Conservation (phyloP, 176 grass and related monocot genomes). For the Cenchrus americanus region DNA sequence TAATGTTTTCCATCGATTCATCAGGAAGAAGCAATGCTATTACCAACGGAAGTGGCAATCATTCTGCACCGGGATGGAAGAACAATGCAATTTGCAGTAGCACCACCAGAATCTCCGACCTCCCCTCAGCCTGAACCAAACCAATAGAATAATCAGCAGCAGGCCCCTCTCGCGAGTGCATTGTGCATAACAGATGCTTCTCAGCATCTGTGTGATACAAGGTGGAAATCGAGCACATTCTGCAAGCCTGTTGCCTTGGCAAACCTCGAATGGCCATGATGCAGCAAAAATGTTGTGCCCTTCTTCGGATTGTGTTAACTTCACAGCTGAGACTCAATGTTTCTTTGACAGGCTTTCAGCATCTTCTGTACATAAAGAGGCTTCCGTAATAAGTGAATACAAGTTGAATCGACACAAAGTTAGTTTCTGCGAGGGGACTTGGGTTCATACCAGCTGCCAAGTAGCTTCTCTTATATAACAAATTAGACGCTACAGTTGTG, state of each 20-base stretch:
- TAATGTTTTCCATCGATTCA: slow-evolving; percentile 10
- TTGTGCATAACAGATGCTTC: background rate
- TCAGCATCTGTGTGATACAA: slow-evolving; percentile 18
- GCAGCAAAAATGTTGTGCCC: slow-evolving; percentile 26
- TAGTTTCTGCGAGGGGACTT: background rate
- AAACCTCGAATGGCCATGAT: slow-evolving; percentile 10
- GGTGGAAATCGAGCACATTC: background rate
- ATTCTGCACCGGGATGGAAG: slow-evolving; percentile 69
- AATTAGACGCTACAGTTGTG: background rate
- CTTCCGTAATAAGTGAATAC: slow-evolving; percentile 35
- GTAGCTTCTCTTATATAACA: background rate
- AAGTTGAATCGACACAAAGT: slow-evolving; percentile 16
- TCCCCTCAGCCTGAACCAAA: slow-evolving; percentile 49
- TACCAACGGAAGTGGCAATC: slow-evolving; percentile 73
- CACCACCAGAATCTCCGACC: slow-evolving; percentile 54
- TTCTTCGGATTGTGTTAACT: slow-evolving; percentile 31
- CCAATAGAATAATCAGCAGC: slow-evolving; percentile 47
- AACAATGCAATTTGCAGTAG: slow-evolving; percentile 61
- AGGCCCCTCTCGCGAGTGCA: background rate
- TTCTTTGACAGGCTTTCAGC: slow-evolving; percentile 34
- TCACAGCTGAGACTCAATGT: slow-evolving; percentile 39
- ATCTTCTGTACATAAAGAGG: slow-evolving; percentile 46
- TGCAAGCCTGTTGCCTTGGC: slow-evolving; percentile 14
- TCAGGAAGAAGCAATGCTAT: slow-evolving; percentile 68
- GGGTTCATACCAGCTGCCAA: background rate